Evolutionary conservation across 306 rosid genomes (phyloP).

Genomic region (Lagenaria siceraria): DNA sequence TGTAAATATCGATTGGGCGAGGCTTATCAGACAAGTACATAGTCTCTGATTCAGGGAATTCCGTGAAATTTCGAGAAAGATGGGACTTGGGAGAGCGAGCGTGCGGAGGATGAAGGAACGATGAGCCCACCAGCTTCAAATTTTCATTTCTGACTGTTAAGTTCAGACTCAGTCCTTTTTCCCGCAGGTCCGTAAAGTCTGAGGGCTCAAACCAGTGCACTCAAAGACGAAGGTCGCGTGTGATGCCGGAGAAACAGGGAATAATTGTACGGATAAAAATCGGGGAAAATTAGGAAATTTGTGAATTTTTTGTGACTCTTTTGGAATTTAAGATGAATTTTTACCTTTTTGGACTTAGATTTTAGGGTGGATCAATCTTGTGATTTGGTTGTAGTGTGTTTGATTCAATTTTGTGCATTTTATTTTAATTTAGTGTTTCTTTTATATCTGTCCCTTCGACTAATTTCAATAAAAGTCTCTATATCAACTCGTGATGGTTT

Average conservation of each 20-base stretch:
- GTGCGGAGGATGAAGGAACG: neutral
- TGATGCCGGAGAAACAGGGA: slow-evolving; percentile 10
- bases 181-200: neutral
- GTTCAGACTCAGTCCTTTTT: neutral
- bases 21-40: slow-evolving; percentile 78
- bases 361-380: neutral
- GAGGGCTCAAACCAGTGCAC: neutral
- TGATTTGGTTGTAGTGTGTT: neutral
- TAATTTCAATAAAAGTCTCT: too few relatives aligned
- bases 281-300: neutral
- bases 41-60: neutral
- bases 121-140: neutral
- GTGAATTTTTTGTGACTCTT: neutral
- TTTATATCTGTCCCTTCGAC: too few relatives aligned
- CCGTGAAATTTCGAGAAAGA: neutral
- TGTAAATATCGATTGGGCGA: slow-evolving; percentile 60
- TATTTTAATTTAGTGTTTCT: too few relatives aligned
- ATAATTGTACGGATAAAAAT: slow-evolving; percentile 1
- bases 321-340: neutral
- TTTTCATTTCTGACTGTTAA: neutral
- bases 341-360: neutral
- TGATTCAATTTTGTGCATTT: too few relatives aligned
- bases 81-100: neutral
- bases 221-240: slow-evolving; percentile 9
- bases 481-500: too few relatives aligned